A percentile compares a stretch with the other conserved stretches of the same genome.
Conservation (phyloP, 1,284 basidiomycete species). For the Schizophyllum amplum region DNA sequence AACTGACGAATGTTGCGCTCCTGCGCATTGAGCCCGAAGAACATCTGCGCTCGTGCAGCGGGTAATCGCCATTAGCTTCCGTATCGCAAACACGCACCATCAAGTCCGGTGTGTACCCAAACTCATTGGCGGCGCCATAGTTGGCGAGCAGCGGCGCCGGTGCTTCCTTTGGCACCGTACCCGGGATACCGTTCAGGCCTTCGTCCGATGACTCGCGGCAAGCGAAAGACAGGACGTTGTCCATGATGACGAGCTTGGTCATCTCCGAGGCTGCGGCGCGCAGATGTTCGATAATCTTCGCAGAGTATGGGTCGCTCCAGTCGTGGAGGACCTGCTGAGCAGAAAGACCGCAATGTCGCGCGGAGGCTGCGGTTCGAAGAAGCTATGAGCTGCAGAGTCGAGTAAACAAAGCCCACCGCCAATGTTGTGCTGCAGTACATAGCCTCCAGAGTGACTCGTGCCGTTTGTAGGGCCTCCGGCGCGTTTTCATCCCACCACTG, state of each 20-base stretch:
- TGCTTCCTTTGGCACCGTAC: slow-evolving; percentile 5
- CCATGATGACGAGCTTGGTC: slow-evolving; percentile 24
- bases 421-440: background rate
- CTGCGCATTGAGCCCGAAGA: too few species aligned
- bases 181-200: background rate
- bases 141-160: slow-evolving; percentile 11
- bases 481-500: slow-evolving; percentile 20
- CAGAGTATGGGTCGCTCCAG: slow-evolving; percentile 22
- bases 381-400: slow-evolving; percentile 22
- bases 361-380: slow-evolving; percentile 25
- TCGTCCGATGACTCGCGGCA: slow-evolving; percentile 2
- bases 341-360: slow-evolving; percentile 23
- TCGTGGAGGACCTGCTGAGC: slow-evolving; percentile 26
- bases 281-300: slow-evolving; percentile 20
- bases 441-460: slow-evolving; percentile 20
- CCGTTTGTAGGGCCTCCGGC: slow-evolving; percentile 16
- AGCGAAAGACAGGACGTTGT: slow-evolving; percentile 5
- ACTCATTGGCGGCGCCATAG: slow-evolving; percentile 7
- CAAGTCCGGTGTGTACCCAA: slow-evolving; percentile 10
- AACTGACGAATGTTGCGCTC: too few species aligned
- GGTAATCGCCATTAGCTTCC: too few species aligned
- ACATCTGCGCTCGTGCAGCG: too few species aligned
- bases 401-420: background rate
- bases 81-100: slow-evolving; percentile 10
- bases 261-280: slow-evolving; percentile 17